Base-by-base conservation (phyloP, 768 basidiomycete species). In the Rickenella mellea region DNA sequence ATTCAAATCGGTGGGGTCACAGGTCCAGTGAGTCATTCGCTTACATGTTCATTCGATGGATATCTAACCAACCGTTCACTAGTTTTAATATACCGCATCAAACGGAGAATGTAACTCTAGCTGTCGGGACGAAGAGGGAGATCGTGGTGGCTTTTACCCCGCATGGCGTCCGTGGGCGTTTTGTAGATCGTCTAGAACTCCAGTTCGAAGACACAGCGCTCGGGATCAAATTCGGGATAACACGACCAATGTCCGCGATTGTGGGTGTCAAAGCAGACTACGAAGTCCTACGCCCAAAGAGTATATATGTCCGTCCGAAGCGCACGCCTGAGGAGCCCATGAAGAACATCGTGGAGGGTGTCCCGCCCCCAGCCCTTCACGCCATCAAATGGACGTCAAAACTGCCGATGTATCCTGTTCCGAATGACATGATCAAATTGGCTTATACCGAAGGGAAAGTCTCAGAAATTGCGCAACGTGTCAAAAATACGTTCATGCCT, bases 211-310 rank as follows among this genome's bases (percentile, higher is more conserved):
- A 73, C 40, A 44, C 50, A 0, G 45, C 50, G 4, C 55, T 58
- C 4, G 48, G 50, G 24, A 45, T 57, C 17, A 61, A 59, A 2
- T 78, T 78, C 52, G 48, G 69, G 27, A 75, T 78, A 40, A 64
- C 65, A 0, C 69, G 78, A 2, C 54, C 50, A 5, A 48, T 79
- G 1, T 43, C 48, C 20, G 75, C 68, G 7, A 67, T 68, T 5
- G 67, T 76, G 24, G 78, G 78, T 1, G 66, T 62, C 7, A 48
- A 54, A 21, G 69, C 63, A 7, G 76, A 79, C 48, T 64, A 74
- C 38, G 71, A 73, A 12, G 55, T 57, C 2, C 57, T 80, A 20
- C 62, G 63, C 41, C 63, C 77, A 0, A 62, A 52, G 30, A 61
- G 63, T 0, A 70, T 74, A 1, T 80, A 75, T 43, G 52, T 56